Base-by-base conservation (phyloP, 2,329 filamentous ascomycete species). In the Colletotrichum scovillei region DNA sequence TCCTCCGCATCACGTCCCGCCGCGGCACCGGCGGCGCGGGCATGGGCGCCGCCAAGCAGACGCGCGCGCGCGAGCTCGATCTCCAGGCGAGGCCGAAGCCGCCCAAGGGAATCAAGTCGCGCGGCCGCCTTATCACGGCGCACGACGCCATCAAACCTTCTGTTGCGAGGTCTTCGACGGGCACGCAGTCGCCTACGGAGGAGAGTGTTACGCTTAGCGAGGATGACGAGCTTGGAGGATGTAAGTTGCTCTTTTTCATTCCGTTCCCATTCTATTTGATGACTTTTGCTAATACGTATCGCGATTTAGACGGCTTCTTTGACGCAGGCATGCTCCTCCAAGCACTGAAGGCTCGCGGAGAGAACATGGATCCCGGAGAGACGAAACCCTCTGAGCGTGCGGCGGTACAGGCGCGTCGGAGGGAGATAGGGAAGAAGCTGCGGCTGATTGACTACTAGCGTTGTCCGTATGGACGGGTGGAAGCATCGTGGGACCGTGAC, bases 271-370 rank as follows among this genome's bases (percentile, higher is more conserved):
- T 55, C 75, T 55, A 74, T 75, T 26, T 14, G 26, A 26, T 26
- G 26, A 26, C 26, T 26, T 3, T 26, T 4, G 4, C 26, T 26
- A 26, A 26, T 26, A 26, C 26, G 26, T 26, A 26, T 26, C 26
- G 26, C 26, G 26, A 26, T 26, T 26, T 26, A 98, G 95, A 98
- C 86, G 96, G 96, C 38, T 98, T 98, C 87, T 98, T 98, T 84
- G 96, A 98, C 81, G 95, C 96, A 0, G 96, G 96, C 16, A 97
- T 98, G 95, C 89, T 98, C 5, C 87, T 97, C 28, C 94, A 97
- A 81, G 95, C 95, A 1, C 90, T 98, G 71, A 95, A 95, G 80
- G 92, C 92, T 2, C 89, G 92, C 63, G 88, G 89, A 19, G 87
- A 91, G 69, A 86, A 84, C 4, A 81, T 85, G 6, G 88, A 90